Evolutionary conservation across 768 basidiomycete species (phyloP), one percentile per base, ranked within the genome.

Genomic region (Trametes punicea): DNA sequence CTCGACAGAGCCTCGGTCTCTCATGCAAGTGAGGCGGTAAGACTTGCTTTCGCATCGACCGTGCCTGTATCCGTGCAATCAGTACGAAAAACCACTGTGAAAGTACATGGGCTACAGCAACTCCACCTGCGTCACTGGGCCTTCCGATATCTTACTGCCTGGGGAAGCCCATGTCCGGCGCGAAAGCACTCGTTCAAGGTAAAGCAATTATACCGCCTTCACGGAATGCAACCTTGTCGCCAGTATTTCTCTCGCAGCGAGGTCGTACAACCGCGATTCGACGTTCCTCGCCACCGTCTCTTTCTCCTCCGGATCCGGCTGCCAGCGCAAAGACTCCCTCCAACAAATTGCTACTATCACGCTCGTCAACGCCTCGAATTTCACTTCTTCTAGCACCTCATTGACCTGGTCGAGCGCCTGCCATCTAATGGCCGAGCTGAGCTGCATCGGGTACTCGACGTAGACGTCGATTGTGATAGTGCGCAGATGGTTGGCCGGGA

Each of bases 391-490:
- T 20, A 57, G 49, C 20, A 29, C 36, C 9, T 57, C 49, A 29
- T 57, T 51, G 13, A 57, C 25, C 7, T 38, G 33, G 25, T 51
- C 56, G 11, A 57, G 44, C 18, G 44, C 44, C 33, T 49, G 25
- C 56, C 49, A 57, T 30, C 46, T 42, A 16, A 51, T 23, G 6
- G 21, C 49, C 16, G 27, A 34, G 18, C 18, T 20, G 27, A 48
- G 21, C 21, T 16, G n/a, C 36, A 27, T 46, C 27, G 21, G 29
- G 21, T 42, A 31, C 18, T 23, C 42, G 10, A 46, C 18, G 27
- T 40, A 34, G 3, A 57, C 49, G 26, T 57, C 56, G 26, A 57
- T 40, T 6, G 36, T 46, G 48, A 57, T 25, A 4, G 25, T 30
- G 2, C 47, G 49, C 9, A 57, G 41, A 3, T 16, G 38, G n/a